Percentiles rank a stretch among this genome's conserved stretches.
Evolutionary conservation across 495 filamentous ascomycete genomes (phyloP).

Genomic region (Annulohypoxylon bovei): DNA sequence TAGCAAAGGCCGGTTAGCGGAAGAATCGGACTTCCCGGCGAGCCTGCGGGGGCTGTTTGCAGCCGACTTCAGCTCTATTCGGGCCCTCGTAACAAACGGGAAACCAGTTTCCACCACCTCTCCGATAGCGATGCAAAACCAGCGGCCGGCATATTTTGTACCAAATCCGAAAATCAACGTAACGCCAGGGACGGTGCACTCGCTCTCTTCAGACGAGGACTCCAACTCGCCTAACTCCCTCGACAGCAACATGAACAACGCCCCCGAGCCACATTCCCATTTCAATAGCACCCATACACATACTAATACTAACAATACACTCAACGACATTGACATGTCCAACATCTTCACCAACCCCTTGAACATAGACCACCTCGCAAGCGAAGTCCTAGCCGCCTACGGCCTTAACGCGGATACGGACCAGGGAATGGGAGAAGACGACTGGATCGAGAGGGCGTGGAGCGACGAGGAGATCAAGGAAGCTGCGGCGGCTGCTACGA

Average conservation of each 20-base stretch:
- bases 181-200: conserved; percentile 40
- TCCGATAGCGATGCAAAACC: neutral
- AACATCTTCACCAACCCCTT: conserved; percentile 20
- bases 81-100: conserved; percentile 34
- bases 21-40: conserved; percentile 48
- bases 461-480: conserved; percentile 36
- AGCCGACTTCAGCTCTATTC: conserved; percentile 45
- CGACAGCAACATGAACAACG: conserved; percentile 13
- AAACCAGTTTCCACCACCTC: neutral
- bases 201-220: conserved; percentile 45
- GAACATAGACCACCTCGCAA: conserved; percentile 28
- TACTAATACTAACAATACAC: neutral
- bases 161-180: conserved; percentile 29
- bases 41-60: conserved; percentile 46
- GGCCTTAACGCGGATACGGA: conserved; percentile 21
- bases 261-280: neutral
- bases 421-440: conserved; percentile 30
- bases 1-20: conserved; percentile 45
- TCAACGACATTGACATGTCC: conserved; percentile 35
- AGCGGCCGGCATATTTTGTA: conserved; percentile 7
- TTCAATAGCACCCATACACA: neutral
- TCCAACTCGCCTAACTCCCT: conserved; percentile 40
- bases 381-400: conserved; percentile 35
- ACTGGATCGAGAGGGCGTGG: conserved; percentile 46
- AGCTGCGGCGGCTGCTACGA: neutral